A percentile compares a stretch with the other conserved stretches of the same genome.
These are phyloP conservation scores for Cystobasidiopsis lactophilus DNA, from an alignment of 768 basidiomycete species.

Conservation along the genomic window DNA sequence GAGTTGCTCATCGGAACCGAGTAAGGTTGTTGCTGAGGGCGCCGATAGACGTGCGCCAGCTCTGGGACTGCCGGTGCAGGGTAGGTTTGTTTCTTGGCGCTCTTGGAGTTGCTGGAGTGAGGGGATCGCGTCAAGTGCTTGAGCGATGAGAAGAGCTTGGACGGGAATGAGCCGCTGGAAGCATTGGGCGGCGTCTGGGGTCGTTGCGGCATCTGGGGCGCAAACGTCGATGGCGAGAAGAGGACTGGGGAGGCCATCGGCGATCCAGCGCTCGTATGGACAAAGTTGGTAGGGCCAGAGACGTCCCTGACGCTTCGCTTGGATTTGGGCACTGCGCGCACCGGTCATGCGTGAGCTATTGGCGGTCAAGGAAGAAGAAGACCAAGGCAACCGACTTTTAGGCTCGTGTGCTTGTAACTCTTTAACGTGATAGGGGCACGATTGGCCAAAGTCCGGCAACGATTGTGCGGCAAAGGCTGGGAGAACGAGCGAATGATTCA, in stretches of 20 bases:
- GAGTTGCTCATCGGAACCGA: background rate
- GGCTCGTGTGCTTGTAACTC: too few species aligned
- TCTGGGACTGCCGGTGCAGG: background rate
- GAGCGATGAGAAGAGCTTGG: background rate
- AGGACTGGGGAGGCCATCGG: too few species aligned
- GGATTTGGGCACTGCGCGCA: background rate
- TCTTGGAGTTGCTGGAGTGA: background rate
- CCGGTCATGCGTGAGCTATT: background rate
- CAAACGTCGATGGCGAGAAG: too few species aligned
- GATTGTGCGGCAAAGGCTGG: too few species aligned
- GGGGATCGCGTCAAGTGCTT: background rate
- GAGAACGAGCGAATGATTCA: background rate
- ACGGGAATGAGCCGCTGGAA: background rate
- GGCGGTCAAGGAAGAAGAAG: background rate
- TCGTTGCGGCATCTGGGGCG: too few species aligned
- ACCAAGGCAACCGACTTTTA: background rate
- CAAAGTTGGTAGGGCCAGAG: background rate
- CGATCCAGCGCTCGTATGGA: background rate
- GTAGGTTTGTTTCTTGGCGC: background rate
- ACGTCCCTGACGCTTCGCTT: background rate
- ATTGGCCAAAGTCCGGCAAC: too few species aligned
- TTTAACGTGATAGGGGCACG: too few species aligned
- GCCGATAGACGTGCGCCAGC: too few species aligned
- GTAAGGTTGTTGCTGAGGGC: too few species aligned
- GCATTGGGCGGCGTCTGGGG: too few species aligned